Conservation (phyloP, 2,329 filamentous ascomycete species). For the Talaromyces sp. region DNA sequence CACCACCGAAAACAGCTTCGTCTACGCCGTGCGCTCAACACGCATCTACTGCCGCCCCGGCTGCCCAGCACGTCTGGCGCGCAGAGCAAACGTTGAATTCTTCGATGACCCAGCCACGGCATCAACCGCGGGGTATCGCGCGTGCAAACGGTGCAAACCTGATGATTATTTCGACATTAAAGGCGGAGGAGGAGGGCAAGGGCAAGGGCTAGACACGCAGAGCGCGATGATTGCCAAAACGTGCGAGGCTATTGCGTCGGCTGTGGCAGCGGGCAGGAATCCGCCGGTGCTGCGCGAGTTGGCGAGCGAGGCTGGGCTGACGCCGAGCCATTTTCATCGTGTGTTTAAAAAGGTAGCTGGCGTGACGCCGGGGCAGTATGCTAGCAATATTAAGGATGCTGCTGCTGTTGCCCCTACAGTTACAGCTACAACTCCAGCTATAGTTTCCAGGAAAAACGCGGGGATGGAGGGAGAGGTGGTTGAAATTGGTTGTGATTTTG, state of each 20-base stretch:
- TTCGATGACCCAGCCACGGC: conserved; percentile 45
- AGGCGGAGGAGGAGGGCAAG: too few relatives aligned
- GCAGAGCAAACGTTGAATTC: conserved; percentile 53
- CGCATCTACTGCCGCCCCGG: conserved; percentile 53
- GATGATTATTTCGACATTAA: conserved; percentile 27
- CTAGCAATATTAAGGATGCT: not conserved
- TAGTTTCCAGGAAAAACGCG: too few relatives aligned
- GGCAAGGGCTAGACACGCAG: conserved; percentile 16
- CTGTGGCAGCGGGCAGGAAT: conserved; percentile 16
- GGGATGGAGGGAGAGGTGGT: not conserved
- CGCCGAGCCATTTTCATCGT: conserved; percentile 50
- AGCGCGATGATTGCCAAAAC: conserved; percentile 15
- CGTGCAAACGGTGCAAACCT: conserved; percentile 54
- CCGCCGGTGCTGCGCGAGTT: conserved; percentile 41
- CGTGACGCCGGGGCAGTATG: conserved; percentile 44
- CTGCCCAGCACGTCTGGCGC: conserved; percentile 53
- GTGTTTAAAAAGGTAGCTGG: conserved; percentile 50
- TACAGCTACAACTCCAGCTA: not conserved
- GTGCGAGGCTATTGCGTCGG: conserved; percentile 19
- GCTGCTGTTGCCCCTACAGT: not conserved
- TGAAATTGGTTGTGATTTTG: not conserved
- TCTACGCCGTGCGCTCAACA: conserved; percentile 54
- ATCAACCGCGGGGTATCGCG: conserved; percentile 45
- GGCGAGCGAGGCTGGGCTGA: conserved; percentile 43
- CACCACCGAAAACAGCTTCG: conserved; percentile 41